These are phyloP conservation scores for Obelidium mucronatum DNA, from an alignment of 192 early-diverging fungal genomes.

Conservation along the genomic window DNA sequence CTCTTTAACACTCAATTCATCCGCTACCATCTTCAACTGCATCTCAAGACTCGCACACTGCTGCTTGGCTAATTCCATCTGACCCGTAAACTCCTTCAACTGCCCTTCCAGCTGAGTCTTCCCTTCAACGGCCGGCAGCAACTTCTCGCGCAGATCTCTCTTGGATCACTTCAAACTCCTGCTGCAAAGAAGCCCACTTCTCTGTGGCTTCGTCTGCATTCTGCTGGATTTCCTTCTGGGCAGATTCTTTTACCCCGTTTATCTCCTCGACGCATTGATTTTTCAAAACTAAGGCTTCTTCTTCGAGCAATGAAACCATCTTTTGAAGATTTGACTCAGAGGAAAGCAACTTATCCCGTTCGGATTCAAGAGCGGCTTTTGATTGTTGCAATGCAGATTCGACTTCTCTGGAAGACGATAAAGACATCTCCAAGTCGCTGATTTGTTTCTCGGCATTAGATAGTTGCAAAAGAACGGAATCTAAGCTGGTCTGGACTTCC, in stretches of 20 bases:
- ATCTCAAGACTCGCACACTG: too few species aligned
- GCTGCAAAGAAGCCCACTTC: not conserved
- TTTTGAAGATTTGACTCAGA: not conserved
- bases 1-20: not conserved
- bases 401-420: too few species aligned
- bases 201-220: not conserved
- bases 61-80: too few species aligned
- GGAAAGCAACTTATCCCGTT: too few species aligned
- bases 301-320: not conserved
- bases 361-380: too few species aligned
- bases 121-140: not conserved
- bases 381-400: too few species aligned
- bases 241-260: not conserved
- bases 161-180: not conserved
- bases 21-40: not conserved
- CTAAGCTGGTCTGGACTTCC: too few species aligned
- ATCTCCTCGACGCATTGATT: not conserved
- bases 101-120: not conserved
- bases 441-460: too few species aligned
- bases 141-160: not conserved
- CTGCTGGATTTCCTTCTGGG: not conserved
- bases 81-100: not conserved
- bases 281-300: not conserved
- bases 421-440: too few species aligned
- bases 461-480: too few species aligned